Base-by-base conservation (phyloP, 345 rosid genomes). In the Bruguiera sexangula region DNA sequence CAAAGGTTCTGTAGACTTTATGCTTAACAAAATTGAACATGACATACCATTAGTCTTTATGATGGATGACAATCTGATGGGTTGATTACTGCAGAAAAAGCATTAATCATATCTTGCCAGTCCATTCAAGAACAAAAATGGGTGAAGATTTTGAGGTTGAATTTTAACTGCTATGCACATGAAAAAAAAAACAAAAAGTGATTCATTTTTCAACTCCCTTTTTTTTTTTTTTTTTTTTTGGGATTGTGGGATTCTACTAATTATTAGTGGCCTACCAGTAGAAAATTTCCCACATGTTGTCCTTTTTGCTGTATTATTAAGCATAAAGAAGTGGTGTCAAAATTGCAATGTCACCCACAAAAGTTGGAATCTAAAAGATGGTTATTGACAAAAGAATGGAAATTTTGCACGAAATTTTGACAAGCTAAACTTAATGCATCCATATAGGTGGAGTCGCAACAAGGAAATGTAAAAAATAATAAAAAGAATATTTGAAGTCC, bases 311-410 rank as follows among this genome's bases (percentile, higher is more conserved):
- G 78, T 68, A 75, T 78, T 66, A 62, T 72, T 56, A 61, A 60
- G 79, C 79, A 66, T 72, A 70, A 11, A 27, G 50, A 37, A 51
- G 69, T 60, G 32, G 73, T 56, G 9, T 34, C 37, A 78, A 76
- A 74, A 61, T 71, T 78, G 80, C 75, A 66, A 72, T 68, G 32
- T 74, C 70, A 63, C 82, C 84, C 80, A 62, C 72, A 63, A 43
- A 76, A 73, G 59, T 70, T 76, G 69, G 76, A 70, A 69, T 66
- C 64, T 39, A 74, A 65, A 64, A 64, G 65, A 26, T 30, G 58
- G 58, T 63, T 59, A 64, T 63, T 36, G 16, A 29, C 29, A 36
- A 59, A 71, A 65, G 18, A 64, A 61, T 63, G 24, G 11, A 69
- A 70, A 10, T 55, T 65, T 79, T 36, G 26, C 65, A 62, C 70